These are phyloP conservation scores for Alternaria sp. DNA, from an alignment of 2,329 filamentous ascomycete species.

Conservation along the genomic window DNA sequence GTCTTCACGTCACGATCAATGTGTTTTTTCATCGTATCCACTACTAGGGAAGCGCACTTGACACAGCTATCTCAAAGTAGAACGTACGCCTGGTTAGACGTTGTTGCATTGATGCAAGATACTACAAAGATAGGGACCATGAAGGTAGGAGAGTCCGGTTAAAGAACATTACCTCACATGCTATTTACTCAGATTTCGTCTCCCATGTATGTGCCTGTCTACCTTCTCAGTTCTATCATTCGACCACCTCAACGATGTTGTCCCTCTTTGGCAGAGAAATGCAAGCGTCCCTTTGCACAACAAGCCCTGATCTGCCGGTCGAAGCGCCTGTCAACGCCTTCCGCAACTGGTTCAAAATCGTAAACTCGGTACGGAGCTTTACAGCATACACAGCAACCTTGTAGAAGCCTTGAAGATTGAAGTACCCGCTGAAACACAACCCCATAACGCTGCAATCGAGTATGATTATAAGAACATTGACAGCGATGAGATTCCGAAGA, in stretches of 20 bases:
- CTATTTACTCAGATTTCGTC: background rate
- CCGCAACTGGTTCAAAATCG: slow-evolving; percentile 57
- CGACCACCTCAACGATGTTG: background rate
- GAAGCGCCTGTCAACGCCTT: slow-evolving; percentile 9
- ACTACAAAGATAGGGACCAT: background rate
- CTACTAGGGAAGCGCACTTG: background rate
- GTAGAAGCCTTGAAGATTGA: slow-evolving; percentile 51
- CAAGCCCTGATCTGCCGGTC: background rate
- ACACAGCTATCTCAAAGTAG: too few species aligned
- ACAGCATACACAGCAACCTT: slow-evolving; percentile 54
- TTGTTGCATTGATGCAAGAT: background rate
- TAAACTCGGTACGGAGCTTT: slow-evolving; percentile 62
- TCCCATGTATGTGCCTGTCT: background rate
- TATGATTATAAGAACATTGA: slow-evolving; percentile 52
- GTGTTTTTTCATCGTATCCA: background rate
- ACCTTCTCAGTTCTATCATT: background rate
- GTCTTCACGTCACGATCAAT: background rate
- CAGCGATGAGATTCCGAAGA: slow-evolving; percentile 48
- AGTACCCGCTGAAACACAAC: slow-evolving; percentile 50
- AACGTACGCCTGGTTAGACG: background rate
- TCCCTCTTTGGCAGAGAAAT: background rate
- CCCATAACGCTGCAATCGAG: slow-evolving; percentile 53
- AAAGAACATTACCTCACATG: background rate
- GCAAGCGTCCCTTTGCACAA: background rate
- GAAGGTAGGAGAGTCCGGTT: background rate